A percentile compares a stretch with the other conserved stretches of the same genome.
phyloP scores from a whole-genome alignment of 495 filamentous ascomycete genomes.

The Penicillium roqueforti region DNA sequence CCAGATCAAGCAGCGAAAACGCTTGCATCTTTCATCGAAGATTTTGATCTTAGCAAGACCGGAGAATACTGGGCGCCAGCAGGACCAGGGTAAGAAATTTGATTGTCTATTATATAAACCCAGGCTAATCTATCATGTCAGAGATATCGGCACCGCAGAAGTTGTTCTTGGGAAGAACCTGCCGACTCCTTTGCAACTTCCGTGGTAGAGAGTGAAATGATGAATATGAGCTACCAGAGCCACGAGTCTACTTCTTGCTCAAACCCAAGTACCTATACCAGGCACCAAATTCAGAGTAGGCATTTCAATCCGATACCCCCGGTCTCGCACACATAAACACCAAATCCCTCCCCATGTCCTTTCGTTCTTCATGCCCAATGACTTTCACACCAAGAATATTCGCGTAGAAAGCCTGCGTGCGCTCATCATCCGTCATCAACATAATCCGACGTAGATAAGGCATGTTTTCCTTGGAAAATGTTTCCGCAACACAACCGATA shows the following conservation, averaged over 20 bases:
- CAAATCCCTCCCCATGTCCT: constrained; percentile 21
- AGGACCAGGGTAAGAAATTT: constrained; percentile 52
- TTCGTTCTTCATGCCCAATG: constrained; percentile 25
- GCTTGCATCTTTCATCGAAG: constrained; percentile 56
- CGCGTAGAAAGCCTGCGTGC: constrained; percentile 43
- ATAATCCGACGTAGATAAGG: constrained; percentile 51
- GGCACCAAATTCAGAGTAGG: neutral
- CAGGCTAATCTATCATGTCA: constrained; percentile 21
- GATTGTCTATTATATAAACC: neutral
- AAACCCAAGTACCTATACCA: neutral
- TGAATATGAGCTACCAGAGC: neutral
- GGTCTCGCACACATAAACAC: constrained; percentile 26
- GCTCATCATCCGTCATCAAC: constrained; percentile 40
- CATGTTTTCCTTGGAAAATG: constrained; percentile 44
- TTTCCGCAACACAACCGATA: constrained; percentile 53
- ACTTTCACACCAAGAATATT: constrained; percentile 44
- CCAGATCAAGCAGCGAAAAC: constrained; percentile 62
- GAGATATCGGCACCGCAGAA: constrained; percentile 68
- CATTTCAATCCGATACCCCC: neutral
- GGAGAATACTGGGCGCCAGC: constrained; percentile 70
- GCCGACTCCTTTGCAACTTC: constrained; percentile 61
- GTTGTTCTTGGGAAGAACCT: constrained; percentile 56
- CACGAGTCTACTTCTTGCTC: neutral
- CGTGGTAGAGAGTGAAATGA: constrained; percentile 49
- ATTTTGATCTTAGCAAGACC: constrained; percentile 59